A percentile compares a stretch with the other conserved stretches of the same genome.
Evolutionary conservation across 2,329 filamentous ascomycete genomes (phyloP).

Genomic region (Massarina eburnea): DNA sequence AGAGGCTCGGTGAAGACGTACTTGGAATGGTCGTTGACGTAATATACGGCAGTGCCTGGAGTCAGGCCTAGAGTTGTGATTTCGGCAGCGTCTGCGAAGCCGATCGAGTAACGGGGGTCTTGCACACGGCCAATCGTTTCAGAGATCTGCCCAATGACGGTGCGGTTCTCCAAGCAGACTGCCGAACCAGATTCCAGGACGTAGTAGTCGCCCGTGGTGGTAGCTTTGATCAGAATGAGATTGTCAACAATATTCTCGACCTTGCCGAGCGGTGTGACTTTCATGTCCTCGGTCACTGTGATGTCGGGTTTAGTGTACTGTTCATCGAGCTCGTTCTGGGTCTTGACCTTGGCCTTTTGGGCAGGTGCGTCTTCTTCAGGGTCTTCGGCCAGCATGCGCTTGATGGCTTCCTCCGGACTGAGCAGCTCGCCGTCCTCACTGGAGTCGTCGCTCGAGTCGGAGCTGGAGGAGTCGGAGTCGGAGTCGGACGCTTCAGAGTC

Average conservation of each 20-base stretch:
- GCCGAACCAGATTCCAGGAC: conserved; percentile 84
- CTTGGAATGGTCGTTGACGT: conserved; percentile 74
- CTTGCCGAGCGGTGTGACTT: conserved; percentile 72
- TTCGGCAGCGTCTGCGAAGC: conserved; percentile 70
- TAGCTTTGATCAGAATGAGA: conserved; percentile 75
- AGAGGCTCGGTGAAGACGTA: conserved; percentile 87
- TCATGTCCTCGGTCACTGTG: conserved; percentile 73
- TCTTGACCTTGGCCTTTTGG: conserved; percentile 61
- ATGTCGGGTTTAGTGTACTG: conserved; percentile 69
- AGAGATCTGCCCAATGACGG: conserved; percentile 76
- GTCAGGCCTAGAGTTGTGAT: conserved; percentile 67
- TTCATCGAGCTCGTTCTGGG: conserved; percentile 73
- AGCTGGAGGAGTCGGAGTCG: conserved; percentile 51
- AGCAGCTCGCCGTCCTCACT: conserved; percentile 66
- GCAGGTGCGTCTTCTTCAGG: conserved; percentile 73
- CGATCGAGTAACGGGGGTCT: conserved; percentile 81
- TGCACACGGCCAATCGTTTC: conserved; percentile 86
- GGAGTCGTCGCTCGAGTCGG: conserved; percentile 60
- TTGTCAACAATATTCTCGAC: conserved; percentile 79
- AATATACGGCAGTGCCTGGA: conserved; percentile 74
- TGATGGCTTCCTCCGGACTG: conserved; percentile 78
- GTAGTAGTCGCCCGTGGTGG: conserved; percentile 76
- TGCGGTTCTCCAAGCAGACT: conserved; percentile 74
- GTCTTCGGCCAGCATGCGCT: conserved; percentile 81
- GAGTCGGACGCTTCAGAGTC: conserved; percentile 64